phyloP scores from a whole-genome alignment of 257 asterid species.

The Petunia axillaris region DNA sequence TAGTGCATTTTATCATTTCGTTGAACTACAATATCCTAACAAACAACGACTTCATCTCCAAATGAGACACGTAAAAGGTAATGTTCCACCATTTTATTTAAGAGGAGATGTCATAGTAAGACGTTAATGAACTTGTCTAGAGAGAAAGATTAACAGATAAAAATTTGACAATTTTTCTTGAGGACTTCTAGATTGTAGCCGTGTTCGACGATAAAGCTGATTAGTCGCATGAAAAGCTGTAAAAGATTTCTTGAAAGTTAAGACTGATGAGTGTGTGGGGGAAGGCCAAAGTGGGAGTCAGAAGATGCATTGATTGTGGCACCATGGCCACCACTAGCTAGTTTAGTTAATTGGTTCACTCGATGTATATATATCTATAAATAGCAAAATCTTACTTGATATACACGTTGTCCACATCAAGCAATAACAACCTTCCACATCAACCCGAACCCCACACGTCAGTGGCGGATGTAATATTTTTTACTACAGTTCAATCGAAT shows the following conservation, averaged over 20 bases:
- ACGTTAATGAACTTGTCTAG: background rate
- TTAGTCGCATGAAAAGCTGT: background rate
- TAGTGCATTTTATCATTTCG: background rate
- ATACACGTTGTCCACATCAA: conserved; percentile 8
- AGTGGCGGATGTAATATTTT: background rate
- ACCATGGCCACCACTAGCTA: background rate
- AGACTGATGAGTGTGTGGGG: background rate
- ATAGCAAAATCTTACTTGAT: background rate
- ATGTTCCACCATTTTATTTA: background rate
- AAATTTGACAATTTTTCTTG: background rate
- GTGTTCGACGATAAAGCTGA: background rate
- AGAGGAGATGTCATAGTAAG: background rate
- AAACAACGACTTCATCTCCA: background rate
- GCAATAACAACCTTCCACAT: background rate
- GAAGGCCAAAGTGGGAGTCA: background rate
- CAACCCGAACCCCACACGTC: background rate
- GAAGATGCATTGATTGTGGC: conserved; percentile 2
- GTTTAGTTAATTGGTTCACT: background rate
- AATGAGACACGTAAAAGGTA: background rate
- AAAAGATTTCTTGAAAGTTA: background rate
- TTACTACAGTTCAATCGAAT: too few species aligned
- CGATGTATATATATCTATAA: background rate
- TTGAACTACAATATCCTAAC: background rate
- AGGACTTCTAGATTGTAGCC: background rate
- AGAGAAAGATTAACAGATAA: background rate